Evolutionary conservation across 164 flowering plant species (phyloP).

Genomic region (Saururus chinensis): DNA sequence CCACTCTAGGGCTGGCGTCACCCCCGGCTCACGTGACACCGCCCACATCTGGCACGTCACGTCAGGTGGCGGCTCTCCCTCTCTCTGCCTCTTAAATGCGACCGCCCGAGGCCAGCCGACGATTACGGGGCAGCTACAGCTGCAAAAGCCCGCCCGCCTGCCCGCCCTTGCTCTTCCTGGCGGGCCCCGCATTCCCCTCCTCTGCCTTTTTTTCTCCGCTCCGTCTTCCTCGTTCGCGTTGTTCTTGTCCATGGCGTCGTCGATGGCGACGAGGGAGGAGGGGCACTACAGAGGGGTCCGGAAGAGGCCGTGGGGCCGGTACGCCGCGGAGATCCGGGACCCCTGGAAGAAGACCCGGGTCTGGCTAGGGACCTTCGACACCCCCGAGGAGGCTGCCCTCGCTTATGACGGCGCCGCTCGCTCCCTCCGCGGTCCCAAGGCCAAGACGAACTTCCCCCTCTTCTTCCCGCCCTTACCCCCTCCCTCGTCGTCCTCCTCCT

Average conservation of each 20-base stretch:
- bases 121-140: slow-evolving; percentile 51
- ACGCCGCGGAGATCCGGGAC: slow-evolving; percentile 85
- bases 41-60: slow-evolving; percentile 36
- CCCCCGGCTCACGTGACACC: no score
- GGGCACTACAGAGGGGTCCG: slow-evolving; percentile 83
- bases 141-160: slow-evolving; percentile 40
- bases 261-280: slow-evolving; percentile 37
- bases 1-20: slow-evolving; percentile 39
- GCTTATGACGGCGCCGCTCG: slow-evolving; percentile 88
- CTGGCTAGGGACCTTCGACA: slow-evolving; percentile 85
- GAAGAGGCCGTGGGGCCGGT: slow-evolving; percentile 89
- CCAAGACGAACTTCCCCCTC: slow-evolving; percentile 61
- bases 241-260: slow-evolving; percentile 7
- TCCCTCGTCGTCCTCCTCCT: slow-evolving; percentile 2
- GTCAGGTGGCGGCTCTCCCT: slow-evolving; percentile 51
- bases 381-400: slow-evolving; percentile 73
- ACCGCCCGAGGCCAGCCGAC: slow-evolving; percentile 40
- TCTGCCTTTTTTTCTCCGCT: no score
- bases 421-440: slow-evolving; percentile 61
- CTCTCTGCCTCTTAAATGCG: not conserved
- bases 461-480: slow-evolving; percentile 14
- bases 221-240: no score
- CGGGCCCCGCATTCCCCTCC: no score
- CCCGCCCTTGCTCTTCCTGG: no score
- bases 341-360: slow-evolving; percentile 81